A percentile compares a stretch with the other conserved stretches of the same genome.
phyloP scores from a whole-genome alignment of 345 rosid genomes.

The Citrus maxima region DNA sequence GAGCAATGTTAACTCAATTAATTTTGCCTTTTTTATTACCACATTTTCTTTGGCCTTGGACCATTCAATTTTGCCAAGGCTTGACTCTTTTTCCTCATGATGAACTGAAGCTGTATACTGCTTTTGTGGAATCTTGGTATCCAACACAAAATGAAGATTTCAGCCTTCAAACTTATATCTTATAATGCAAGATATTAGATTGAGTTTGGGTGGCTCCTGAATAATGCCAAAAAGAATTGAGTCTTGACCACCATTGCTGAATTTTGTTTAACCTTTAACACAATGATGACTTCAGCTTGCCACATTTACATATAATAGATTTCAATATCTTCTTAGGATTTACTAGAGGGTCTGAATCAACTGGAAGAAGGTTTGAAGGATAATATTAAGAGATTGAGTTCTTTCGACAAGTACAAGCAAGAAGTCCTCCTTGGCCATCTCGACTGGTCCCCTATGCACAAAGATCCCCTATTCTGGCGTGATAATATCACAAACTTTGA shows the following conservation, averaged over 20 bases:
- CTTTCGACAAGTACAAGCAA: constrained; percentile 93
- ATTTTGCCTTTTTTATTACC: background rate
- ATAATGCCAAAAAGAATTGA: background rate
- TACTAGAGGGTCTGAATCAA: constrained; percentile 78
- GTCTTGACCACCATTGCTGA: background rate
- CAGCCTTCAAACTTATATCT: background rate
- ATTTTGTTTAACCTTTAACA: background rate
- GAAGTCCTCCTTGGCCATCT: constrained; percentile 95
- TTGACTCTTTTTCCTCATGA: background rate
- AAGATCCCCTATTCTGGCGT: constrained; percentile 90
- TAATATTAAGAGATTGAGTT: constrained; percentile 82
- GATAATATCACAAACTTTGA: constrained; percentile 80
- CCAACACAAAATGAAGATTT: background rate
- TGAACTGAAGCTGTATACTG: background rate
- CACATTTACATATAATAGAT: background rate
- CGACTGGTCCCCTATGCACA: constrained; percentile 99
- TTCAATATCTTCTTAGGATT: constrained; percentile 46
- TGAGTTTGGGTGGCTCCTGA: background rate
- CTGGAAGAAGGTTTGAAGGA: constrained; percentile 82
- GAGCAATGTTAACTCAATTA: too few species aligned
- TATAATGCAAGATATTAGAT: background rate
- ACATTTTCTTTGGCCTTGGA: background rate
- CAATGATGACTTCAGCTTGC: background rate
- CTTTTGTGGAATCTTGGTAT: background rate
- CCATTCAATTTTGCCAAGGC: background rate